A percentile compares a stretch with the other conserved stretches of the same genome.
Evolutionary conservation across 495 filamentous ascomycete species (phyloP).

Genomic region (Apodospora peruviana): DNA sequence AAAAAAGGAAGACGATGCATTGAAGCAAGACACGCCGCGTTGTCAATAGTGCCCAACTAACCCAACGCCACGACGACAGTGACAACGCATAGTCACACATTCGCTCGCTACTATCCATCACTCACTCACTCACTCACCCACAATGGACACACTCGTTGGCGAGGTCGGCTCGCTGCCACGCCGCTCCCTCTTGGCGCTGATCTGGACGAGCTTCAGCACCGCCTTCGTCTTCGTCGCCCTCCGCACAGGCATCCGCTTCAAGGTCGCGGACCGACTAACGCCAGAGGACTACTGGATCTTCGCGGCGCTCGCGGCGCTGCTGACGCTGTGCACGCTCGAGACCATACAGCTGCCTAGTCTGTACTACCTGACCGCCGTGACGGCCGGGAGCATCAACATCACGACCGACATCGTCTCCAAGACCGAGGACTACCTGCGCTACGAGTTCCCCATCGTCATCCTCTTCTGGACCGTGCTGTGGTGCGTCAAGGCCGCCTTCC

Average conservation of each 20-base stretch:
- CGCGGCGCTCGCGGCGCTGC: constrained; percentile 28
- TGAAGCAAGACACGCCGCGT: too few relatives aligned
- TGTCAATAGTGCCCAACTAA: too few relatives aligned
- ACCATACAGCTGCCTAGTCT: constrained; percentile 40
- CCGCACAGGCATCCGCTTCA: constrained; percentile 34
- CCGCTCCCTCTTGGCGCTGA: constrained; percentile 23
- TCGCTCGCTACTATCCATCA: too few relatives aligned
- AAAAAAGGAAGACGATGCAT: too few relatives aligned
- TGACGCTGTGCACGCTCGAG: constrained; percentile 36
- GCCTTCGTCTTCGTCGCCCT: constrained; percentile 35
- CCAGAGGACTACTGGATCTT: constrained; percentile 42
- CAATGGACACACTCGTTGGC: not conserved
- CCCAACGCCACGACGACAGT: too few relatives aligned
- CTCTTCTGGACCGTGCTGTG: constrained; percentile 45
- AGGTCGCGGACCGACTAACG: constrained; percentile 19
- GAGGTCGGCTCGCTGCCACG: constrained; percentile 20
- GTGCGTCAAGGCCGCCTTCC: constrained; percentile 43
- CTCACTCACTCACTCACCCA: too few relatives aligned
- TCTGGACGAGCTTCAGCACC: constrained; percentile 29
- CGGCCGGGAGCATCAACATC: constrained; percentile 22
- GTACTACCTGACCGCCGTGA: constrained; percentile 30
- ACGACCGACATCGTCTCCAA: constrained; percentile 17
- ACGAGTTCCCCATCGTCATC: constrained; percentile 40
- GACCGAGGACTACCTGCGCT: constrained; percentile 27
- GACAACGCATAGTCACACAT: too few relatives aligned